These are phyloP conservation scores for Fusarium acutatum DNA, from an alignment of 2,329 filamentous ascomycete genomes.

Conservation along the genomic window DNA sequence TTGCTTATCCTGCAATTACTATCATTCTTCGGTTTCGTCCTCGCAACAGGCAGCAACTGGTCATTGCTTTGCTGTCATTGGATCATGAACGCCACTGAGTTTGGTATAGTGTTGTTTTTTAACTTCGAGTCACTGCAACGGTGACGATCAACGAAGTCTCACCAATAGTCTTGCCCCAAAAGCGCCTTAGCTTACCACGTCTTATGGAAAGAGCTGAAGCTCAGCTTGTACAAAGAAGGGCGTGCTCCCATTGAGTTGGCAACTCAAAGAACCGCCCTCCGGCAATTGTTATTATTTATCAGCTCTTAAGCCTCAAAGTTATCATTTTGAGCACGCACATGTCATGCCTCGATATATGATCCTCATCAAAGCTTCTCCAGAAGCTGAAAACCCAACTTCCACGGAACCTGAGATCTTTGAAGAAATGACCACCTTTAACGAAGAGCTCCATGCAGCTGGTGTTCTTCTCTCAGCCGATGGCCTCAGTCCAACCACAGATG, in stretches of 20 bases:
- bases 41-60: background rate
- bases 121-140: too few species aligned
- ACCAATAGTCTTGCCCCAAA: background rate
- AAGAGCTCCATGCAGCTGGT: constrained; percentile 39
- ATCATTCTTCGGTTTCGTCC: background rate
- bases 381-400: constrained; percentile 32
- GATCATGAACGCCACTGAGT: background rate
- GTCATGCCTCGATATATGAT: constrained; percentile 44
- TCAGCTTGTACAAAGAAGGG: background rate
- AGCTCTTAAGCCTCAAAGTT: background rate
- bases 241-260: rapidly evolving
- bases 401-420: constrained; percentile 31
- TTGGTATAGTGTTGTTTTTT: background rate
- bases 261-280: background rate
- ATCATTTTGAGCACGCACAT: background rate
- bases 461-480: constrained; percentile 42
- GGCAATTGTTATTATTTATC: background rate
- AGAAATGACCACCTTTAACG: constrained; percentile 42
- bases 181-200: background rate
- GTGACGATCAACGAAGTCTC: background rate
- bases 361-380: constrained; percentile 42
- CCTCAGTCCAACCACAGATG: constrained; percentile 37
- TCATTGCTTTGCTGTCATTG: background rate
- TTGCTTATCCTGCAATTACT: background rate
- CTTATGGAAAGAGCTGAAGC: background rate